Evolutionary conservation across 164 flowering plant species (phyloP).

Genomic region (Umbilicus rupestris): DNA sequence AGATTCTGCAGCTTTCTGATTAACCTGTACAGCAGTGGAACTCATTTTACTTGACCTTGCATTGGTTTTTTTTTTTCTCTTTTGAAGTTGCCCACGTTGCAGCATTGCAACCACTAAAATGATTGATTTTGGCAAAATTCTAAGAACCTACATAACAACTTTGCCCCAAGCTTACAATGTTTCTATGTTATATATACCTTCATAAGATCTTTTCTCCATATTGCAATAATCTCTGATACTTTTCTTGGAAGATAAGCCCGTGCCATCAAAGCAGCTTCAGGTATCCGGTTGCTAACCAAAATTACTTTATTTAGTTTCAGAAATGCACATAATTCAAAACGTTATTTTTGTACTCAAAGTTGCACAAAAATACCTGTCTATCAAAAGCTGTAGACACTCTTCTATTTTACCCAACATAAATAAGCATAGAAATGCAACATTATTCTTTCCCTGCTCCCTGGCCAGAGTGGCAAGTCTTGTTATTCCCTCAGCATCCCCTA

Average conservation of each 20-base stretch:
- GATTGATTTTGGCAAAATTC: neutral
- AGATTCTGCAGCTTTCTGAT: slow-evolving; percentile 94
- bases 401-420: slow-evolving; percentile 89
- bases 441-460: slow-evolving; percentile 89
- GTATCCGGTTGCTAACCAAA: slow-evolving; percentile 85
- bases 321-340: neutral
- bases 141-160: neutral
- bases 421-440: slow-evolving; percentile 85
- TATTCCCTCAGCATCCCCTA: slow-evolving; percentile 91
- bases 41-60: neutral
- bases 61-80: neutral
- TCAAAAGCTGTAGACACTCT: slow-evolving; percentile 85
- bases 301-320: neutral
- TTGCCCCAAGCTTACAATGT: neutral
- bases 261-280: slow-evolving; percentile 99
- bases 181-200: slow-evolving; percentile 40
- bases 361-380: slow-evolving; percentile 56
- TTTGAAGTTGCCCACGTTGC: neutral
- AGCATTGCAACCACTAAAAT: neutral
- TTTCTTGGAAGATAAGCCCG: slow-evolving; percentile 97
- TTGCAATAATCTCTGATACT: slow-evolving; percentile 82
- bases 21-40: slow-evolving; percentile 38
- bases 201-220: slow-evolving; percentile 91
- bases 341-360: slow-evolving; percentile 5
- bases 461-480: slow-evolving; percentile 69